Percentiles rank a stretch among this genome's conserved stretches.
These are phyloP conservation scores for Fusarium sp. DNA, from an alignment of 2,329 filamentous ascomycete species.

Conservation along the genomic window DNA sequence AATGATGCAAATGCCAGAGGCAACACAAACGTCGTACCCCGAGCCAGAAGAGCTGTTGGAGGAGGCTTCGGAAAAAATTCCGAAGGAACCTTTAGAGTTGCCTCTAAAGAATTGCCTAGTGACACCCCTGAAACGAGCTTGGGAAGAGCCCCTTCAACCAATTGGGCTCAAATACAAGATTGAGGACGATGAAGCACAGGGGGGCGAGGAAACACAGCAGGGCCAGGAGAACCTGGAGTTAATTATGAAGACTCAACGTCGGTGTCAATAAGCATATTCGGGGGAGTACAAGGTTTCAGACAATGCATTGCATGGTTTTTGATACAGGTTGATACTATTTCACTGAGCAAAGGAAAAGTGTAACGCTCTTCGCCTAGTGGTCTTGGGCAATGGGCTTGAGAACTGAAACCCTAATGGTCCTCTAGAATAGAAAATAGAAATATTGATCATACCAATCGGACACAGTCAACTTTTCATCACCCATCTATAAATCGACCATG, in stretches of 20 bases:
- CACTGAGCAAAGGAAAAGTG: not conserved
- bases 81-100: not conserved
- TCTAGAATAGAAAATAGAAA: not conserved
- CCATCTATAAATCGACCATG: not conserved
- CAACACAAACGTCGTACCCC: not conserved
- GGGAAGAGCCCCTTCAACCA: not conserved
- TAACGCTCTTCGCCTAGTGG: not conserved
- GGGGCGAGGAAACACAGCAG: not conserved
- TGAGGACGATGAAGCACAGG: not conserved
- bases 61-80: not conserved
- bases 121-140: not conserved
- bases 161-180: not conserved
- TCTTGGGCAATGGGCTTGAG: not conserved
- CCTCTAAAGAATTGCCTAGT: not conserved
- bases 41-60: not conserved
- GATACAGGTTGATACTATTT: not conserved
- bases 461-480: not conserved
- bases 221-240: not conserved
- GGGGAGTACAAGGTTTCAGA: not conserved
- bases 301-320: not conserved
- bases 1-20: conserved; percentile 6
- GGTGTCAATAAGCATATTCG: not conserved
- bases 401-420: not conserved
- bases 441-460: not conserved
- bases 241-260: conserved; percentile 1